phyloP scores from a whole-genome alignment of 352 stramenopile species.

The Pythium phragmiticola region DNA sequence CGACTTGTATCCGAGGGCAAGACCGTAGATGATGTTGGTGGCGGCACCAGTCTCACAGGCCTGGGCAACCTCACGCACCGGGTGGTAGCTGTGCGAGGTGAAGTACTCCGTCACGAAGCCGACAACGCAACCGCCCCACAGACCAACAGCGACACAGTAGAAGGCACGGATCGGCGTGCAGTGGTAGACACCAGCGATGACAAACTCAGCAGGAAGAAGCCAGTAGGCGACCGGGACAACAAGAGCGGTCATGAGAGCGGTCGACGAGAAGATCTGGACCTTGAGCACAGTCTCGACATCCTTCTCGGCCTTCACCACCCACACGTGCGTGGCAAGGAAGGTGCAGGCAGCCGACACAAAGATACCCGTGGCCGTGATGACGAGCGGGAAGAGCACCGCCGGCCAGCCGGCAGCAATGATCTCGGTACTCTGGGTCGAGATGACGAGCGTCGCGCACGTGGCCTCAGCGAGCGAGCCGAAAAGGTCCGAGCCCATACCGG shows the following conservation, averaged over 20 bases:
- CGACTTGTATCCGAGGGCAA: constrained; percentile 99
- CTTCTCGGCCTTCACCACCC: constrained; percentile 92
- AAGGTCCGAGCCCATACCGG: constrained; percentile 99
- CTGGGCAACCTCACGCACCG: constrained; percentile 95
- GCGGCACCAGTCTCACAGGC: constrained; percentile 97
- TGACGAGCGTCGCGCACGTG: constrained; percentile 98
- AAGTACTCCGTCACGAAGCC: constrained; percentile 99
- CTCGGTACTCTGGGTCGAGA: constrained; percentile 91
- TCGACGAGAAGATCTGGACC: constrained; percentile 98
- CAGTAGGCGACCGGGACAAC: constrained; percentile 89
- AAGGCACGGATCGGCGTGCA: constrained; percentile 87
- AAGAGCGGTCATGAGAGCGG: constrained; percentile 93
- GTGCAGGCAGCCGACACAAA: constrained; percentile 95
- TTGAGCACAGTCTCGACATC: constrained; percentile 97
- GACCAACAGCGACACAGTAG: constrained; percentile 93
- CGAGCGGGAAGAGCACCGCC: constrained; percentile 95
- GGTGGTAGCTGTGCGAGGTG: constrained; percentile 97
- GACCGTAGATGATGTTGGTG: constrained; percentile 99
- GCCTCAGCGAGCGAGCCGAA: constrained; percentile 99
- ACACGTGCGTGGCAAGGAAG: constrained; percentile 98
- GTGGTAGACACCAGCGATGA: constrained; percentile 71
- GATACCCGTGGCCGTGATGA: constrained; percentile 96
- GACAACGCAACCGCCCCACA: constrained; percentile 97
- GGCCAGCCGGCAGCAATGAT: constrained; percentile 92
- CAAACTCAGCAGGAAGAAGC: constrained; percentile 92